phyloP scores from a whole-genome alignment of 2,329 filamentous ascomycete genomes.

The Coniella vitis region DNA sequence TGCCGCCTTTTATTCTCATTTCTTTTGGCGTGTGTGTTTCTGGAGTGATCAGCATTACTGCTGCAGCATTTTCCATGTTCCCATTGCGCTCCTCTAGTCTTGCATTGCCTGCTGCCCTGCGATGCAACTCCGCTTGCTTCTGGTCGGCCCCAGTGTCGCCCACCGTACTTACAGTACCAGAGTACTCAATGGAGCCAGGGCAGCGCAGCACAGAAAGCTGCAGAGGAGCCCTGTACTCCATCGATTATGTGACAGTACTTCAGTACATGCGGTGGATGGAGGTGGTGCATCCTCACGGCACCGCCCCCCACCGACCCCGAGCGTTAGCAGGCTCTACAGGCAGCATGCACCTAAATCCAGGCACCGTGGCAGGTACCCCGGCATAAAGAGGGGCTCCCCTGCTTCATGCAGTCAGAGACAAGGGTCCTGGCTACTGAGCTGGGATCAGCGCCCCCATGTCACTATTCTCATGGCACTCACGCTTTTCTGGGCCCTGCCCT shows the following conservation, averaged over 20 bases:
- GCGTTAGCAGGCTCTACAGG: conserved; percentile 1
- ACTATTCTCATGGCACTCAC: not conserved
- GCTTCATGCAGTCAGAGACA: conserved; percentile 12
- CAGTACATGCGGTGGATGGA: too few relatives aligned
- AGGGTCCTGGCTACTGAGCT: conserved; percentile 2
- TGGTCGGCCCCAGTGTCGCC: not conserved
- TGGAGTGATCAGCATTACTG: too few relatives aligned
- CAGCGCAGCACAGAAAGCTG: too few relatives aligned
- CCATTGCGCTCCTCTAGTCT: too few relatives aligned
- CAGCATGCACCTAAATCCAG: not conserved
- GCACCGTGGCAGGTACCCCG: not conserved
- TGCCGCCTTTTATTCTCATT: too few relatives aligned
- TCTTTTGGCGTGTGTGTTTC: too few relatives aligned
- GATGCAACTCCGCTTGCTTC: not conserved
- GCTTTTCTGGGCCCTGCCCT: not conserved
- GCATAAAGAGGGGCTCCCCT: conserved; percentile 1
- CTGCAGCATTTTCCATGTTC: too few relatives aligned
- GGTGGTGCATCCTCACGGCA: not conserved
- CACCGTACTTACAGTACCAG: not conserved
- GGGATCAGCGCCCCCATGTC: conserved; percentile 5
- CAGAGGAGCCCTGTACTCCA: too few relatives aligned
- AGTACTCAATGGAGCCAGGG: not conserved
- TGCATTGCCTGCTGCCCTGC: conserved; percentile 1
- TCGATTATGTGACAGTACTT: too few relatives aligned
- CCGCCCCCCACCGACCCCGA: not conserved